These are phyloP conservation scores for Penicillium ucsense DNA, from an alignment of 495 filamentous ascomycete genomes.

Conservation along the genomic window DNA sequence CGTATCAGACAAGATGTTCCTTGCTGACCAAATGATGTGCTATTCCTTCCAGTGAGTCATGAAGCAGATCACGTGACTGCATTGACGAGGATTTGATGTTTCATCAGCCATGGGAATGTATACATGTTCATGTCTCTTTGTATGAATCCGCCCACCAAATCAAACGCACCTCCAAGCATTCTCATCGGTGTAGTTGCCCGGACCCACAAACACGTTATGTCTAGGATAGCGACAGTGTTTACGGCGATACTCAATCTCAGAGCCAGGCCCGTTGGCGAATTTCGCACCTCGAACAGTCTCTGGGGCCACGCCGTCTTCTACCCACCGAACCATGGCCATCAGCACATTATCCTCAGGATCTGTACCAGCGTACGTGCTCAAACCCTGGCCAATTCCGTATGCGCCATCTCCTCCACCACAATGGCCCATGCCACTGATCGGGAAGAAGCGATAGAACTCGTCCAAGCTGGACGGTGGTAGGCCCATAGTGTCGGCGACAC, in stretches of 20 bases:
- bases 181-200: conserved; percentile 32
- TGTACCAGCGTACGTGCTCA: conserved; percentile 15
- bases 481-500: conserved; percentile 36
- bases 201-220: conserved; percentile 29
- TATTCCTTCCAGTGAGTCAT: too few species aligned
- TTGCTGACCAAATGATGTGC: too few species aligned
- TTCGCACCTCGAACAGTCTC: conserved; percentile 45
- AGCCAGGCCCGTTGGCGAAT: conserved; percentile 33
- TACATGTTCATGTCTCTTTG: not conserved
- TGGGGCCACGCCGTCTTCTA: conserved; percentile 47
- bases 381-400: conserved; percentile 41
- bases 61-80: too few species aligned
- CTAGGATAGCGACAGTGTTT: conserved; percentile 33
- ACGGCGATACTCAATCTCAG: conserved; percentile 24
- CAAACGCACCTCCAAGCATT: conserved; percentile 31
- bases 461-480: conserved; percentile 34
- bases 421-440: conserved; percentile 35
- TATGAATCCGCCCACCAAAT: not conserved
- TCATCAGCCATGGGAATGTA: not conserved
- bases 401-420: conserved; percentile 44
- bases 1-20: too few species aligned
- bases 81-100: too few species aligned
- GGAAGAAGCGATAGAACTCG: conserved; percentile 52
- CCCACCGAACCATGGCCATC: conserved; percentile 50
- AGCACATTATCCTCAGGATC: conserved; percentile 37